Conservation (phyloP, 495 filamentous ascomycete genomes). For the Podospora sp. region DNA sequence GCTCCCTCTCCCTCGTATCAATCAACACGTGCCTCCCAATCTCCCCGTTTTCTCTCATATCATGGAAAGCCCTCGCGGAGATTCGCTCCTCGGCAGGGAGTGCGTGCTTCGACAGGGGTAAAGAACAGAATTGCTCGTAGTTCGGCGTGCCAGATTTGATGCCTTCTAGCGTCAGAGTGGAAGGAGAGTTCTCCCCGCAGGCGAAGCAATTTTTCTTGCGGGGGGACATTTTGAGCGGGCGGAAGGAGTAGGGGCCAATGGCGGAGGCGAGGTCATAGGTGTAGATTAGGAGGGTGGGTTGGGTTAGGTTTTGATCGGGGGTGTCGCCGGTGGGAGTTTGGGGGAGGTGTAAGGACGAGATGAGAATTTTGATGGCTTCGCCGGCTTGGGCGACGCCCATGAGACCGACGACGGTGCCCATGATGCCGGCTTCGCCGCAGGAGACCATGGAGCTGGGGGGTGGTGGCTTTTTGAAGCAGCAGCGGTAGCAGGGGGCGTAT, state of each 20-base stretch:
- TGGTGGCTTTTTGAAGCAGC: constrained; percentile 86
- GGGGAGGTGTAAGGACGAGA: constrained; percentile 37
- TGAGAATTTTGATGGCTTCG: constrained; percentile 83
- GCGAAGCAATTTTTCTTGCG: constrained; percentile 70
- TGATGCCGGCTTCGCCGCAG: constrained; percentile 89
- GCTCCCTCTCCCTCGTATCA: constrained; percentile 81
- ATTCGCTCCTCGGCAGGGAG: constrained; percentile 65
- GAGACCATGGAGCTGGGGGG: constrained; percentile 74
- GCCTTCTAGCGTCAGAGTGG: constrained; percentile 62
- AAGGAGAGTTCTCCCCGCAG: constrained; percentile 59
- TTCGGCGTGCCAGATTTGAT: constrained; percentile 67
- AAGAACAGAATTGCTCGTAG: constrained; percentile 80
- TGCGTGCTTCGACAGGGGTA: neutral
- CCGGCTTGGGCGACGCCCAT: constrained; percentile 93
- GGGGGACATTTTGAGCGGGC: constrained; percentile 69
- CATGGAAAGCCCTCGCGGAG: constrained; percentile 57
- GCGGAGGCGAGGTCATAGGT: constrained; percentile 52
- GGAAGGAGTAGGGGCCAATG: constrained; percentile 63
- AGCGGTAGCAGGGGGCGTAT: constrained; percentile 84
- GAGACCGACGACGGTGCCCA: constrained; percentile 89
- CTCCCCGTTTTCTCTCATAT: constrained; percentile 29
- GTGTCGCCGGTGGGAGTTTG: neutral
- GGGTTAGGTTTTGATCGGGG: constrained; percentile 23
- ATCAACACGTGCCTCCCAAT: constrained; percentile 59
- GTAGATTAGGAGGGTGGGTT: constrained; percentile 70